A percentile compares a stretch with the other conserved stretches of the same genome.
These are phyloP conservation scores for Phytophthora pini DNA, from an alignment of 352 stramenopile genomes.

Conservation along the genomic window DNA sequence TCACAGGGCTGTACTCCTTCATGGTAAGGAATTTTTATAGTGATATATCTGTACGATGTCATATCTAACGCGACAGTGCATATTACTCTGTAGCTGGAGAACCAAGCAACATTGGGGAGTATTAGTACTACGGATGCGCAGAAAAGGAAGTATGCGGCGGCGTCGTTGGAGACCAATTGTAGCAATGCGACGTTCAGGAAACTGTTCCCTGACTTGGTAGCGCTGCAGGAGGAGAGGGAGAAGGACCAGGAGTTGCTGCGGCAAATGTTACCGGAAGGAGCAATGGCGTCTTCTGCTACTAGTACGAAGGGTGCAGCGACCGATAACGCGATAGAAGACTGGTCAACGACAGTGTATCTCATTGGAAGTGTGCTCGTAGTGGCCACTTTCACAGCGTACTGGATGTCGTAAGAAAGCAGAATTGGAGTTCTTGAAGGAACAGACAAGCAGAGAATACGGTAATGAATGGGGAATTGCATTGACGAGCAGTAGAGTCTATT, in stretches of 20 bases:
- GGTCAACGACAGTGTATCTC: conserved; percentile 46
- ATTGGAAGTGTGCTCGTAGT: conserved; percentile 49
- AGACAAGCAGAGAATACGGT: conserved; percentile 3
- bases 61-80: background rate
- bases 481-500: conserved; percentile 18
- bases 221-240: conserved; percentile 66
- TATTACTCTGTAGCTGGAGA: conserved; percentile 59
- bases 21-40: conserved; percentile 60
- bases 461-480: conserved; percentile 24
- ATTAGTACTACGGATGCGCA: conserved; percentile 84
- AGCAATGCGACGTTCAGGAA: conserved; percentile 81
- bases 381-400: conserved; percentile 52
- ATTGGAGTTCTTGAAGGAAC: background rate
- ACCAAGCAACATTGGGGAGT: conserved; percentile 87
- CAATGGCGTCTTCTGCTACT: conserved; percentile 11
- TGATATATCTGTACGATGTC: conserved; percentile 14
- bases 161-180: conserved; percentile 87
- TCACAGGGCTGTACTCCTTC: conserved; percentile 96
- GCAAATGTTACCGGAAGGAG: conserved; percentile 30
- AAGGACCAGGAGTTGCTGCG: conserved; percentile 51
- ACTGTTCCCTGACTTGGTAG: conserved; percentile 91
- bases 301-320: conserved; percentile 23
- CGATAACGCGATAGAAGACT: conserved; percentile 45
- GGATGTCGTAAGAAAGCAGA: conserved; percentile 46
- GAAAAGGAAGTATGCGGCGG: conserved; percentile 85